Base-by-base conservation (phyloP, 2,329 filamentous ascomycete genomes). In the Hymenoscyphus fraxineus region DNA sequence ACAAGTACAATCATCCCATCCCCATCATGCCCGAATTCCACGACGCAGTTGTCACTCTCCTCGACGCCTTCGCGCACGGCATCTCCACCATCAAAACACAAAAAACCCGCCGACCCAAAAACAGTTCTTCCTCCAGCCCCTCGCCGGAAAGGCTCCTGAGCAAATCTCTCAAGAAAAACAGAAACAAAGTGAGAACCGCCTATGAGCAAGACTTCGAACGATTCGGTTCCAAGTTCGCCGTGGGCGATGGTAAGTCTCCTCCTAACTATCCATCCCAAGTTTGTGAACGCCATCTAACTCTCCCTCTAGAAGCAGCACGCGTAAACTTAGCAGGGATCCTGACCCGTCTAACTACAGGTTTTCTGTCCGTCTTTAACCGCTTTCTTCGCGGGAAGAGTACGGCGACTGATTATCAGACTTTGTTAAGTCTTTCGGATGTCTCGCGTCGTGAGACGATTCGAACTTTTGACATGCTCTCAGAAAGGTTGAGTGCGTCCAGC, bases 381-480 rank as follows among this genome's bases (percentile, higher is more conserved):
- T 76, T 76, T 16, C 76, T 72, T 63, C 74, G 72, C 40, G 71
- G 73, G 16, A 71, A 75, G 56, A 69, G 70, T 41, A 76, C 75
- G 1, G 69, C 70, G 35, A 69, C 82, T 54, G 80, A 83, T 72
- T 83, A 81, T 65, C 76, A 77, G 32, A 80, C 80, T 2, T 76
- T 85, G 35, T 73, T 79, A 65, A 76, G 78, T 6, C 70, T 85
- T 35, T 84, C 82, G 3, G 80, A 79, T 64, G 72, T 78, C 2
- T 83, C 81, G 0, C 76, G 81, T 32, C 65, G 77, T n/a, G 80
- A 83, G 59, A 80, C 82, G 1, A 77, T 84, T 65, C 76, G 76
- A 63, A 76, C 82, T 7, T 83, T 85, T 62, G 77, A 81, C 60
- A 76, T 77, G 16, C 74, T 85, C 32, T 83, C 82, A 1, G 59